These are phyloP conservation scores for Dioscorea cayenensis DNA, from an alignment of 116 monocot genomes.

Conservation along the genomic window DNA sequence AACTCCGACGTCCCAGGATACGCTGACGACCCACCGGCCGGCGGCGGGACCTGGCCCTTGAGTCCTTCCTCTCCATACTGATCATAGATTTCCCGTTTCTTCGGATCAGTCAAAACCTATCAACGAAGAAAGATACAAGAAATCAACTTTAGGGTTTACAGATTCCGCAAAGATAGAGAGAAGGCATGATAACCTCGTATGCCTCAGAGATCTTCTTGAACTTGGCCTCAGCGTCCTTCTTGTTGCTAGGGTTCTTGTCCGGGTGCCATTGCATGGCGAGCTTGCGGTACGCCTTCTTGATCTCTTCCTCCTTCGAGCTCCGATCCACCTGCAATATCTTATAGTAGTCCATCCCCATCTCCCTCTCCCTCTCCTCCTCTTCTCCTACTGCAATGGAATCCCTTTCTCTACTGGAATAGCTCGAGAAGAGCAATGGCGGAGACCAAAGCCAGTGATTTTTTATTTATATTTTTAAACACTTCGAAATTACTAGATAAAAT, in stretches of 20 bases:
- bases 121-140: background rate
- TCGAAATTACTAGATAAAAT: no score
- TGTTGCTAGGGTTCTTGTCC: conserved; percentile 70
- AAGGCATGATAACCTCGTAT: conserved; percentile 37
- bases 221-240: conserved; percentile 60
- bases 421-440: background rate
- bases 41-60: conserved; percentile 41
- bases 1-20: conserved; percentile 20
- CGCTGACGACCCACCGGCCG: conserved; percentile 2
- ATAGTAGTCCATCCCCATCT: conserved; percentile 43
- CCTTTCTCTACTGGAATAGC: background rate
- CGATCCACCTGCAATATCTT: conserved; percentile 31
- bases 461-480: no score
- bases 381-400: background rate
- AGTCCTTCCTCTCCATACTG: conserved; percentile 74
- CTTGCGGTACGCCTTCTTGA: conserved; percentile 68
- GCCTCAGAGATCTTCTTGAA: conserved; percentile 85
- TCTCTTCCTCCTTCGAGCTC: conserved; percentile 51
- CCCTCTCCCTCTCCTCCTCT: background rate
- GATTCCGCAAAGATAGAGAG: background rate
- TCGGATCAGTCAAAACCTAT: conserved; percentile 63
- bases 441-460: no score
- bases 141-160: background rate
- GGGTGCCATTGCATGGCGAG: conserved; percentile 81
- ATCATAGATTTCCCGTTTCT: conserved; percentile 58